Evolutionary conservation across 1,284 basidiomycete species (phyloP), one percentile per base, ranked within the genome.

Genomic region (Xerocomus minutiporus): DNA sequence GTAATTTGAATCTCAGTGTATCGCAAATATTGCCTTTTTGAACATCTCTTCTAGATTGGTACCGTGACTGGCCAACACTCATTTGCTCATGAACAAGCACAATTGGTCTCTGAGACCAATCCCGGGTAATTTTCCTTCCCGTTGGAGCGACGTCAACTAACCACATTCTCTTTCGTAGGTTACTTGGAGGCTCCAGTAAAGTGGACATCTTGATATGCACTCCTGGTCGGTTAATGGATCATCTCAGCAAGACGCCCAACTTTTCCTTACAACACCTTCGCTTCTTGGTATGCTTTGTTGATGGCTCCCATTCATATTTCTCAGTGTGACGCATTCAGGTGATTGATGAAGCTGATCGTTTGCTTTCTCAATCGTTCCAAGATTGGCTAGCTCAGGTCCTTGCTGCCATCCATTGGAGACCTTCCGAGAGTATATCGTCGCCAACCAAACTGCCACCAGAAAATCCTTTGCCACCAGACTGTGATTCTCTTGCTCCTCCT

Each of bases 201-300:
- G 81, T 97, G 25, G 96, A 99, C 69, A 86, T 99, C 46, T 74
- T 99, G 43, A 92, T 99, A 53, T 96, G 92, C 53, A 99, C 96
- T 0, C 96, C 96, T 0, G 97, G 97, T 41, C 78, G 97, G 46
- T 68, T 99, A 43, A 96, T 97, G 40, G 96, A 99, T 68, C 96
- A 99, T 69, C 73, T 99, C 12, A 84, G 84, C 40, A 86, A 82
- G 25, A 97, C 96, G 0, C 83, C 81, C 0, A 93, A 94, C 57
- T 97, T 98, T 68, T 90, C 93, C 0, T 72, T 99, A 32, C 91
- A 97, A 62, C 94, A 99, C 69, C 77, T 99, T 26, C 86, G 96
- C 26, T 99, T 94, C 71, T 74, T 99, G 52, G 93, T 91, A 57
- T 11, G 57, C 26, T 32, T 12, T 6, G 12, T 50, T 34, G 25